Evolutionary conservation across 495 filamentous ascomycete genomes (phyloP).

Genomic region (Parathielavia hyrcaniae): DNA sequence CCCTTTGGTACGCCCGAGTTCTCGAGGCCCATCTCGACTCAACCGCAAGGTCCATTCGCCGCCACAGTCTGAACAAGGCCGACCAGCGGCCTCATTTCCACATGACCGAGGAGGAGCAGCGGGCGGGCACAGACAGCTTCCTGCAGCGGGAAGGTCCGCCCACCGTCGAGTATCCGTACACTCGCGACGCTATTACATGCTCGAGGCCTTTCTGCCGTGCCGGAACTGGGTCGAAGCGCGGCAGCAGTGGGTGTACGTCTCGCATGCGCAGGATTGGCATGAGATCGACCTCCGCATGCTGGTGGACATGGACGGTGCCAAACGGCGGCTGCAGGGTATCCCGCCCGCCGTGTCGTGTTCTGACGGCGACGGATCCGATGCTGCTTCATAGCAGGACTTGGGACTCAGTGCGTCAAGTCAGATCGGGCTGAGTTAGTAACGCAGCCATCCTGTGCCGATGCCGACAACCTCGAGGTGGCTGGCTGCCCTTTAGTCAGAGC

Average conservation of each 20-base stretch:
- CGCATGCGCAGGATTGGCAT: constrained; percentile 35
- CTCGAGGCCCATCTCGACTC: constrained; percentile 48
- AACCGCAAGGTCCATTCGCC: constrained; percentile 44
- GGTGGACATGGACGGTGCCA: neutral
- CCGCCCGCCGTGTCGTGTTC: no score
- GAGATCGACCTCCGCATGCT: constrained; percentile 32
- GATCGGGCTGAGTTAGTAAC: neutral
- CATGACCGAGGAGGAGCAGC: constrained; percentile 41
- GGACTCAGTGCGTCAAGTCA: neutral
- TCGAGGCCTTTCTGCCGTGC: constrained; percentile 46
- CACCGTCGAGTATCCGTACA: constrained; percentile 45
- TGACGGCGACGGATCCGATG: neutral
- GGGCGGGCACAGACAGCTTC: constrained; percentile 43
- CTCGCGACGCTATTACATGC: constrained; percentile 51
- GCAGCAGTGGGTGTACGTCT: constrained; percentile 41
- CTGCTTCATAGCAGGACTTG: neutral
- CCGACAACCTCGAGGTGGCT: no score
- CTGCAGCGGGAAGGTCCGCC: constrained; percentile 42
- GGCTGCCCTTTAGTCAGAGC: no score
- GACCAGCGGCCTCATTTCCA: constrained; percentile 44
- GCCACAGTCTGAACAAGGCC: constrained; percentile 42
- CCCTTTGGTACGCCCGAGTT: constrained; percentile 45
- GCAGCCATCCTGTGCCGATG: no score
- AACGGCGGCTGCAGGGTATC: neutral
- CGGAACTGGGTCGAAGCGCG: constrained; percentile 39